A percentile compares a stretch with the other conserved stretches of the same genome.
phyloP scores from a whole-genome alignment of 805 yeast species.

The Wickerhamomyces sydowiorum region DNA sequence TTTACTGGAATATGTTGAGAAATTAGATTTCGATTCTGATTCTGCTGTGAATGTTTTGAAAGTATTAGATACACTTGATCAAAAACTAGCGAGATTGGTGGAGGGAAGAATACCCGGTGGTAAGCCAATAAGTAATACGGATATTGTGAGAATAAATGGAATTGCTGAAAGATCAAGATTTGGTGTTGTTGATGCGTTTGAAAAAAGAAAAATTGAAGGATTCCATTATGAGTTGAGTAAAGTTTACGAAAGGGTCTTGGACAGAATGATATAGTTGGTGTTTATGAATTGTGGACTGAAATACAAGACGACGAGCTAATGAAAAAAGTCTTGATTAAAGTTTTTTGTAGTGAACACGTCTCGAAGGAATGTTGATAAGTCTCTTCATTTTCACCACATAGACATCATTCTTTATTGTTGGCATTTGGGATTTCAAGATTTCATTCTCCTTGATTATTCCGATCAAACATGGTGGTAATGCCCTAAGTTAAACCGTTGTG shows the following conservation, averaged over 20 bases:
- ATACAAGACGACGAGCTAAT: too few relatives aligned
- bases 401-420: too few relatives aligned
- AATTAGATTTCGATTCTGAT: slow-evolving; percentile 27
- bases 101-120: slow-evolving; percentile 29
- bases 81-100: slow-evolving; percentile 32
- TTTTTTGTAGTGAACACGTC: too few relatives aligned
- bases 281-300: too few relatives aligned
- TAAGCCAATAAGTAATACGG: slow-evolving; percentile 39
- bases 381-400: too few relatives aligned
- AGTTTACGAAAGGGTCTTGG: slow-evolving; percentile 38
- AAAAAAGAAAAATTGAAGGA: slow-evolving; percentile 29
- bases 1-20: slow-evolving; percentile 52
- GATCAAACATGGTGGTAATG: too few relatives aligned
- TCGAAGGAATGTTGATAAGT: too few relatives aligned
- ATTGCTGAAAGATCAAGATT: slow-evolving; percentile 49
- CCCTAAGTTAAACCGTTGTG: too few relatives aligned
- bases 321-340: too few relatives aligned
- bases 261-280: slow-evolving; percentile 21
- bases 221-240: slow-evolving; percentile 39
- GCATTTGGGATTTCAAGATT: too few relatives aligned
- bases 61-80: slow-evolving; percentile 34
- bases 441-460: too few relatives aligned
- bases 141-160: slow-evolving; percentile 43
- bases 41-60: slow-evolving; percentile 32
- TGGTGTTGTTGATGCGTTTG: slow-evolving; percentile 30